Conservation (phyloP, 83 land plant species). For the Picea engelmannii region DNA sequence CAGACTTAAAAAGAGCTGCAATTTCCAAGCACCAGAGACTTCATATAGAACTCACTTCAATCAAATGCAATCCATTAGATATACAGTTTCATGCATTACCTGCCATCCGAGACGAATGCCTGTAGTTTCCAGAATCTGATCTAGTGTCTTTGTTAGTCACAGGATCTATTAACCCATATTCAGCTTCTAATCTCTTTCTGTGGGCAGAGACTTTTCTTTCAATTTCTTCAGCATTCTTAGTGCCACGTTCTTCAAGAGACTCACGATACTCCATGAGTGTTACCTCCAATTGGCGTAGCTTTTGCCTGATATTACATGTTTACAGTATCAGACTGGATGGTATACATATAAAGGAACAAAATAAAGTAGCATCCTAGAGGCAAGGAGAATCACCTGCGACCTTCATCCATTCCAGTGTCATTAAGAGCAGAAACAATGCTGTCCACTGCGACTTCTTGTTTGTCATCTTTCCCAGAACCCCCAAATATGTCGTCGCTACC, state of each 20-base stretch:
- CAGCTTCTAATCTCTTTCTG: slow-evolving; percentile 71
- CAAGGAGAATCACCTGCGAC: slow-evolving; percentile 63
- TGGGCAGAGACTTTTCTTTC: slow-evolving; percentile 78
- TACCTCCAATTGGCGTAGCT: slow-evolving; percentile 85
- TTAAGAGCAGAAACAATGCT: slow-evolving; percentile 24
- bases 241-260: slow-evolving; percentile 93
- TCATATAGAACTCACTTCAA: slow-evolving; percentile 10
- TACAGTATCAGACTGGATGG: not conserved
- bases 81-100: slow-evolving; percentile 14
- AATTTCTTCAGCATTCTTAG: slow-evolving; percentile 79
- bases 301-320: slow-evolving; percentile 65
- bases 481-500: slow-evolving; percentile 83
- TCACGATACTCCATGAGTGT: slow-evolving; percentile 94
- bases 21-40: slow-evolving; percentile 11
- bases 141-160: slow-evolving; percentile 29
- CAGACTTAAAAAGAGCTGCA: not conserved
- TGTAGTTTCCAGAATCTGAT: slow-evolving; percentile 33
- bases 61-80: not conserved
- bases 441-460: slow-evolving; percentile 46
- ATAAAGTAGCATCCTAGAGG: not conserved
- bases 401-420: slow-evolving; percentile 81
- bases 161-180: slow-evolving; percentile 69
- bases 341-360: not conserved
- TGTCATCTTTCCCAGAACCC: slow-evolving; percentile 43
- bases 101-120: slow-evolving; percentile 29